phyloP scores from a whole-genome alignment of 345 rosid species.

The Brassica incana region DNA sequence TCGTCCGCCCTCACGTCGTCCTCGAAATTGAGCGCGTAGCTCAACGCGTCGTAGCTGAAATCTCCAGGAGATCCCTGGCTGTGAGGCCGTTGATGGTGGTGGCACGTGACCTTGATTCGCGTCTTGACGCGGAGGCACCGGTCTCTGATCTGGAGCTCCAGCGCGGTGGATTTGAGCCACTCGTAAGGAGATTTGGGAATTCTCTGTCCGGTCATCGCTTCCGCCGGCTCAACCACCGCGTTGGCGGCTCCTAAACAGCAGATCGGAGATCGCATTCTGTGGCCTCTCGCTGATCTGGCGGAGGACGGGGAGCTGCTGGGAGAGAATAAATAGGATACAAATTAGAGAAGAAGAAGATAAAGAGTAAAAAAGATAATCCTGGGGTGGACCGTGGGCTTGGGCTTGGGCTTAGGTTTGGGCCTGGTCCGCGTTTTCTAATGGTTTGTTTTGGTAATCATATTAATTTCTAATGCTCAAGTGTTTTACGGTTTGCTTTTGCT shows the following conservation, averaged over 20 bases:
- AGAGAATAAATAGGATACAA: slow-evolving; percentile 8
- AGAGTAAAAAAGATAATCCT: neutral
- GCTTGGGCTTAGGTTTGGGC: slow-evolving; percentile 6
- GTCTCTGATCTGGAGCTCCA: slow-evolving; percentile 47
- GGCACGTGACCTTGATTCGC: slow-evolving; percentile 35
- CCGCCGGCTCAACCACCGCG: slow-evolving; percentile 33
- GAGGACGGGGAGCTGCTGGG: slow-evolving; percentile 41
- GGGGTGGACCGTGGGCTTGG: slow-evolving; percentile 35
- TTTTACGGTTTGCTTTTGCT: neutral
- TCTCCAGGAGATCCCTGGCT: slow-evolving; percentile 47
- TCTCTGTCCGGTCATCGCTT: slow-evolving; percentile 23
- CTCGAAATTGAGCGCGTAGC: slow-evolving; percentile 74
- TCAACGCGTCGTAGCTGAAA: slow-evolving; percentile 63
- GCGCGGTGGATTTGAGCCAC: slow-evolving; percentile 48
- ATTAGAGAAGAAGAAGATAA: neutral
- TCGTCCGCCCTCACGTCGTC: slow-evolving; percentile 49
- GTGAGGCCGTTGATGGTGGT: slow-evolving; percentile 13
- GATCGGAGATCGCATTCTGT: slow-evolving; percentile 41
- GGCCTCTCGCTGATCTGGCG: slow-evolving; percentile 20
- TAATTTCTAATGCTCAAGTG: neutral
- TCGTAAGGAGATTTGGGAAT: slow-evolving; percentile 46
- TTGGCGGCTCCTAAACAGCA: slow-evolving; percentile 44
- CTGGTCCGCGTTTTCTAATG: slow-evolving; percentile 9
- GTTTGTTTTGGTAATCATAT: neutral
- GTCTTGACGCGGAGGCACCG: slow-evolving; percentile 46